Evolutionary conservation across 148 eudicot genomes (phyloP).

Genomic region (Camellia lanceoleosa): DNA sequence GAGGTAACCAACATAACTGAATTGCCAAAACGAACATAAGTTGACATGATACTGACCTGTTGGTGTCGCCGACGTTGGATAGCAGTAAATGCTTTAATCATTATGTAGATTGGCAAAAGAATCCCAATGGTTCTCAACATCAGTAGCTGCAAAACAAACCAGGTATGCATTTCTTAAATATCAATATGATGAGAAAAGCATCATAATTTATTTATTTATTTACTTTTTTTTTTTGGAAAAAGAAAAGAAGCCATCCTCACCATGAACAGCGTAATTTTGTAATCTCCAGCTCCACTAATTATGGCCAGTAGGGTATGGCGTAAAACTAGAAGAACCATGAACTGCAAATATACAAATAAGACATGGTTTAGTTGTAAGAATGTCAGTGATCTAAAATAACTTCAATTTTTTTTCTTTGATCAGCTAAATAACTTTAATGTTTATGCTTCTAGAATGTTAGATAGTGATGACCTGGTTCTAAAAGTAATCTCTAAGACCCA

Average conservation of each 20-base stretch:
- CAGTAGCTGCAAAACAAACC: slow-evolving; percentile 44
- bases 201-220: no score
- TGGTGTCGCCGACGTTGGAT: slow-evolving; percentile 41
- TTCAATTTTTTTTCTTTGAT: neutral
- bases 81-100: slow-evolving; percentile 47
- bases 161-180: neutral
- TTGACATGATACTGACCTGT: slow-evolving; percentile 38
- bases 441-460: neutral
- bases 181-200: neutral
- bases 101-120: slow-evolving; percentile 54
- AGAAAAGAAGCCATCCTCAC: slow-evolving; percentile 29
- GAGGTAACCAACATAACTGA: neutral
- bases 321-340: slow-evolving; percentile 54
- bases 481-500: neutral
- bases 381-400: neutral
- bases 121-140: slow-evolving; percentile 57
- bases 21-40: neutral
- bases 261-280: slow-evolving; percentile 45
- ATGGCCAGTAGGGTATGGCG: slow-evolving; percentile 68
- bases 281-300: slow-evolving; percentile 46
- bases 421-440: neutral
- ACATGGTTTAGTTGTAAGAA: neutral
- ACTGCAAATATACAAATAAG: slow-evolving; percentile 35
- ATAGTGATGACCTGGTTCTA: neutral
- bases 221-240: neutral